Percentiles rank a stretch among this genome's conserved stretches.
Evolutionary conservation across 2,329 filamentous ascomycete species (phyloP).

Genomic region (Clarireedia monteithiana): DNA sequence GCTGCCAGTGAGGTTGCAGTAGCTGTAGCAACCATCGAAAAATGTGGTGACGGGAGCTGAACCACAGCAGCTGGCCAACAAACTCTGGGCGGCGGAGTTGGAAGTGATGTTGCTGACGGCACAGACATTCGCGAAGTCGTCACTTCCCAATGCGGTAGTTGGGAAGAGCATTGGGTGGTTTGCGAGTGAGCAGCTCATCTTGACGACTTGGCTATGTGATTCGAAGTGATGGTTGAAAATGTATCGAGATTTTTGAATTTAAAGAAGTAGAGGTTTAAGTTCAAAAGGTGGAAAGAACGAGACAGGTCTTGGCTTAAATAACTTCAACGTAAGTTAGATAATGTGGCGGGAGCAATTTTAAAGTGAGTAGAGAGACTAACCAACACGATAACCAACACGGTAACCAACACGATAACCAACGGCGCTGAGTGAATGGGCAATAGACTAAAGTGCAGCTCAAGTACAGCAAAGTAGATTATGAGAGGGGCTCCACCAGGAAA

Average conservation of each 20-base stretch:
- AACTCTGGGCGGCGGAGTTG: background rate
- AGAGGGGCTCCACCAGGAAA: background rate
- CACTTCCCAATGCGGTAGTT: background rate
- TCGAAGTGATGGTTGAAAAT: background rate
- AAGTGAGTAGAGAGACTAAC: background rate
- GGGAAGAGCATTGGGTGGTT: background rate
- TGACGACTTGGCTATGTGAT: background rate
- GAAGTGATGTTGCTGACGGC: slow-evolving; percentile 5
- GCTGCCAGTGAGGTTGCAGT: slow-evolving; percentile 6
- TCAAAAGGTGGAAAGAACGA: background rate
- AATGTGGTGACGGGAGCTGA: background rate
- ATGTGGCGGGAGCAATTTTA: background rate
- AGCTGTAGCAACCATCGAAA: slow-evolving; percentile 5
- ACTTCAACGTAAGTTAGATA: background rate
- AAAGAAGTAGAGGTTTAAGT: background rate
- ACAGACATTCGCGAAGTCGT: background rate
- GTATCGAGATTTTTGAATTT: background rate
- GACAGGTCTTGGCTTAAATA: background rate
- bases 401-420: background rate
- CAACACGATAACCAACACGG: too few relatives aligned
- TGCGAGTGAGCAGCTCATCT: background rate
- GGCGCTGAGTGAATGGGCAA: background rate
- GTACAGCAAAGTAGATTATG: background rate
- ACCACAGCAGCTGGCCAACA: slow-evolving; percentile 2
- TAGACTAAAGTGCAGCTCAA: background rate